Evolutionary conservation across 202 grass and related monocot species (phyloP).

Genomic region (Bolboschoenoplectus hybrid): DNA sequence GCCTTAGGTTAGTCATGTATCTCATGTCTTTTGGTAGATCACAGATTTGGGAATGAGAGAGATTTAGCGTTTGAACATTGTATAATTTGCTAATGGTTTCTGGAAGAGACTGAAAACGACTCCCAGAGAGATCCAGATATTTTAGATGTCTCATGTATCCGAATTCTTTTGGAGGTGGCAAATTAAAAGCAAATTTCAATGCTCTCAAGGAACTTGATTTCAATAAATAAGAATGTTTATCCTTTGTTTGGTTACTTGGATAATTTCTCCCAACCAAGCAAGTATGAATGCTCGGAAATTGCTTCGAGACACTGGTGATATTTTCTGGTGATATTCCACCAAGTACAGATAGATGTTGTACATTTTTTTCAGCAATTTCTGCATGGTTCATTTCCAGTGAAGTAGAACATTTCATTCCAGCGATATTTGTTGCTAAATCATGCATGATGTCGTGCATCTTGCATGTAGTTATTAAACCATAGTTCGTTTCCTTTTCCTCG

Average conservation of each 20-base stretch:
- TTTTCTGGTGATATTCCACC: neutral
- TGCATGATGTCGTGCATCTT: conserved; percentile 48
- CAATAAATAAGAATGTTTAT: neutral
- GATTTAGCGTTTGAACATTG: conserved; percentile 39
- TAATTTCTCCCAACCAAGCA: neutral
- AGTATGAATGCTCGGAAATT: accelerated
- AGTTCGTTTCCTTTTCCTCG: no score
- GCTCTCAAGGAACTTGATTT: conserved; percentile 32
- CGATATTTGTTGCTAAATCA: conserved; percentile 23
- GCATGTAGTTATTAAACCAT: neutral
- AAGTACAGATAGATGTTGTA: neutral
- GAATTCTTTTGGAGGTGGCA: neutral
- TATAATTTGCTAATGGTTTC: neutral
- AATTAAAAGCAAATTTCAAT: neutral
- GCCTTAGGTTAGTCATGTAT: conserved; percentile 40
- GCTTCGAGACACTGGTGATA: neutral
- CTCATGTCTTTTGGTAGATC: conserved; percentile 38
- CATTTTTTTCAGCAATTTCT: neutral
- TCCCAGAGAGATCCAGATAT: conserved; percentile 28
- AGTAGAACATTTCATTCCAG: conserved; percentile 32
- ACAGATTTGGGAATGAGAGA: accelerated
- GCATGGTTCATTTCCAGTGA: neutral
- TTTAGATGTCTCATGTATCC: conserved; percentile 30
- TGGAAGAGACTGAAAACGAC: no score
- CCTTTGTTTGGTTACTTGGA: neutral